Conservation (phyloP, 2,329 filamentous ascomycete species). For the Cercospora beticola region DNA sequence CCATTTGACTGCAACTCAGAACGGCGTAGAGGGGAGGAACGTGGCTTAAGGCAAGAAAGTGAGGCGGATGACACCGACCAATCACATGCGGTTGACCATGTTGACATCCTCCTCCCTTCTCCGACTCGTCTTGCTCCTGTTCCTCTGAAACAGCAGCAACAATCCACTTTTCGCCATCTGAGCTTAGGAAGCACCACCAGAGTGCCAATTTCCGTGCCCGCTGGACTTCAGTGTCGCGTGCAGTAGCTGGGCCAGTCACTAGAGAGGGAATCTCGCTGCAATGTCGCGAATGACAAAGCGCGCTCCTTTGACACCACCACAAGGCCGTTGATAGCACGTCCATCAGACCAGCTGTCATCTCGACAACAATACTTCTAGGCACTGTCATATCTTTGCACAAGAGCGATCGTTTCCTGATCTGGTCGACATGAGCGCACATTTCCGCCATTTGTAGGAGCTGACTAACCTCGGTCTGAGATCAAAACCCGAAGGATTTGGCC, state of each 20-base stretch:
- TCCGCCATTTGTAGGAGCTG: background rate
- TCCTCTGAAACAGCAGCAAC: background rate
- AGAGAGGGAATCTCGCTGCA: background rate
- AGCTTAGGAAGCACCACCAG: background rate
- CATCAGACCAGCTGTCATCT: background rate
- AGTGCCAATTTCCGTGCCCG: background rate
- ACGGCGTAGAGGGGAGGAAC: background rate
- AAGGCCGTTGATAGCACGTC: background rate
- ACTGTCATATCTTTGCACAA: background rate
- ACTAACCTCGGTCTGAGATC: background rate
- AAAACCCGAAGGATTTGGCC: conserved; percentile 7
- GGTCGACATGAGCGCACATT: background rate
- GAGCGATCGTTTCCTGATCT: background rate
- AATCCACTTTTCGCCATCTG: background rate
- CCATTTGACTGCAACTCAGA: background rate
- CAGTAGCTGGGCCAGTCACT: background rate
- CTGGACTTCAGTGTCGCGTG: background rate
- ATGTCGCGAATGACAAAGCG: background rate
- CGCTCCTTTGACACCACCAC: background rate
- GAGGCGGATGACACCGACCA: background rate
- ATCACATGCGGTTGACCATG: background rate
- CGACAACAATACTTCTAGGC: background rate
- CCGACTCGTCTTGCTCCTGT: background rate
- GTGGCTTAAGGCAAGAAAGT: background rate
- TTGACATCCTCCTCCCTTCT: background rate